Percentiles rank a stretch among this genome's conserved stretches.
phyloP scores from a whole-genome alignment of 352 stramenopile species.

The Phytophthora melonis region DNA sequence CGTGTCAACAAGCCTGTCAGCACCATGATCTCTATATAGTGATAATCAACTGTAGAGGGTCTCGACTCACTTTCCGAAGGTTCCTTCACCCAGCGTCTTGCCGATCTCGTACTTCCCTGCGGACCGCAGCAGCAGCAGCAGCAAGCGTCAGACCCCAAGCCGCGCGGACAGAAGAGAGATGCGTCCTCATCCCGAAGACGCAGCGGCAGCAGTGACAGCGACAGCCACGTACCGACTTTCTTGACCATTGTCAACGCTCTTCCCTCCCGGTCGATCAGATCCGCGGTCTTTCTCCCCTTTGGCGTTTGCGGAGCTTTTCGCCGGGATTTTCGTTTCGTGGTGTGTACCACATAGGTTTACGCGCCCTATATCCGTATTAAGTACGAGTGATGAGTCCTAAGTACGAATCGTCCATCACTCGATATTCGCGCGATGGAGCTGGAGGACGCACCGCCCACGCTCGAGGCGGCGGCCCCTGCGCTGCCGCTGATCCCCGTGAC shows the following conservation, averaged over 20 bases:
- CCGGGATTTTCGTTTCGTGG: conserved; percentile 29
- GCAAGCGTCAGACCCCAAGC: background rate
- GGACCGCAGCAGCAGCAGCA: background rate
- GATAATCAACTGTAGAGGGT: background rate
- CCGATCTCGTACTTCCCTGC: conserved; percentile 97
- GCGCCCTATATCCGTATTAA: background rate
- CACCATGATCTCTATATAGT: background rate
- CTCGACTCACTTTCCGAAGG: conserved; percentile 94
- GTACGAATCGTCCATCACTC: background rate
- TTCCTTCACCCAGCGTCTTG: conserved; percentile 96
- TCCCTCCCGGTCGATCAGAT: conserved; percentile 18
- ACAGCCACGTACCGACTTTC: conserved; percentile 58
- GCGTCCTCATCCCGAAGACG: background rate
- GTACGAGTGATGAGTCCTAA: background rate
- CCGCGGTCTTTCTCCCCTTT: conserved; percentile 19
- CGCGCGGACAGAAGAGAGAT: background rate
- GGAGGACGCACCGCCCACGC: background rate
- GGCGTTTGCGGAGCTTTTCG: conserved; percentile 33
- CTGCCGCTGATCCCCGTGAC: conserved; percentile 86
- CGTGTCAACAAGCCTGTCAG: background rate
- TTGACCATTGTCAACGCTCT: conserved; percentile 50
- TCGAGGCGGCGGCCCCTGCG: background rate
- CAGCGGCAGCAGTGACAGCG: background rate
- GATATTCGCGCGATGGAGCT: conserved; percentile 11
- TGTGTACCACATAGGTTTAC: conserved; percentile 20